Evolutionary conservation across 257 asterid species (phyloP), one percentile per base, ranked within the genome.

Genomic region (Solanum phureja): DNA sequence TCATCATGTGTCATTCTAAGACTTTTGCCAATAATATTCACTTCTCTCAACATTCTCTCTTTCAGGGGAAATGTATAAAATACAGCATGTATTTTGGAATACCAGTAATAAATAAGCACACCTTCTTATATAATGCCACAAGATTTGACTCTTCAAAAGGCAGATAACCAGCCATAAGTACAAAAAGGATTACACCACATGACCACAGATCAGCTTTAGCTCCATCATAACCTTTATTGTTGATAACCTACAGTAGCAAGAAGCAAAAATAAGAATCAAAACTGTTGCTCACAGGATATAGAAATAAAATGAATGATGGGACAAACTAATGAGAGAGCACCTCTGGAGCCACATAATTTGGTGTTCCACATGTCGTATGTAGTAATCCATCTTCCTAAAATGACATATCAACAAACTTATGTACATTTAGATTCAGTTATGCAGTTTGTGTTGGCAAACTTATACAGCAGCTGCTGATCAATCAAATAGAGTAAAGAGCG

Each of bases 331-430:
- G 73, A 44, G 38, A 85, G 42, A 37, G 40, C 88, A 95, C 93
- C 99, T 97, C 99, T 2, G 99, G 99, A 88, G 99, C 99, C 75
- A 97, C 99, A 91, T 97, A 97, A 91, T 97, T 97, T 38, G 99
- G 99, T 7, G 99, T 97, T 73, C 99, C 99, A 88, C 99, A 95
- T 66, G 99, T 93, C 35, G 99, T 97, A 91, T 97, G 99, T 89
- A 97, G 98, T 87, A 97, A 91, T 68, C 99, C 99, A 89, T 95
- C 98, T 87, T 95, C 99, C 99, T 97, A 91, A 24, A 88, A 44
- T 87, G 87, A 84, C 90, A 87, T 21, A 33, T 72, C 44, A 69
- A 46, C 29, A 49, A 86, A 71, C 31, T 29, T 42, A 86, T 21
- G 71, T 44, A 74, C 29, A 68, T 71, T 69, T 42, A 46, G 38